These are phyloP conservation scores for Aspergillus saccharolyticus DNA, from an alignment of 495 filamentous ascomycete species.

Conservation along the genomic window DNA sequence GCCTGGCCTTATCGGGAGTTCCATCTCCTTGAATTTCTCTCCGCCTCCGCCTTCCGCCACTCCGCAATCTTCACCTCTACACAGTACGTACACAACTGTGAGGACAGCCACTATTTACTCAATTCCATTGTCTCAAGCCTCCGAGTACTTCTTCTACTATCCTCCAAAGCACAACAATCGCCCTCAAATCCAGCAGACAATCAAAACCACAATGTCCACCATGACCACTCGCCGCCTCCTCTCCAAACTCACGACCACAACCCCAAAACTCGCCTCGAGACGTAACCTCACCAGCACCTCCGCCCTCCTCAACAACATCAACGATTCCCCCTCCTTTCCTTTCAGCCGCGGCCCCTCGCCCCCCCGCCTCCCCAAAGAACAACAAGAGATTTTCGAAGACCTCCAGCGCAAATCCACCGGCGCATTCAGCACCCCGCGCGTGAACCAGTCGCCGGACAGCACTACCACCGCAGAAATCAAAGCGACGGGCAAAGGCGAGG, in stretches of 20 bases:
- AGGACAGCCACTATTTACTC: too few relatives aligned
- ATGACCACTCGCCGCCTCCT: background rate
- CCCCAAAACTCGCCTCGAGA: too few relatives aligned
- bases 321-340: constrained; percentile 31
- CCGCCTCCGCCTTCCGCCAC: too few relatives aligned
- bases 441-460: constrained; percentile 42
- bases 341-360: constrained; percentile 60
- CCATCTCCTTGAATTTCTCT: background rate
- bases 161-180: background rate
- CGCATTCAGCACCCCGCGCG: constrained; percentile 62
- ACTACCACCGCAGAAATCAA: constrained; percentile 36
- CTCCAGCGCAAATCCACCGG: constrained; percentile 70
- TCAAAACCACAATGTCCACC: background rate
- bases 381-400: constrained; percentile 89
- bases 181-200: background rate
- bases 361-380: constrained; percentile 75
- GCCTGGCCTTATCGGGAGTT: constrained; percentile 25
- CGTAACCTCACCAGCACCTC: background rate
- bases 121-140: too few relatives aligned
- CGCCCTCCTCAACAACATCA: background rate
- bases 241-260: background rate
- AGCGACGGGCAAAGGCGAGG: constrained; percentile 50
- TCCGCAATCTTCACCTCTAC: constrained; percentile 6
- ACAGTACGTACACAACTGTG: background rate
- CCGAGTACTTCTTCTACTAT: too few relatives aligned